Conservation (phyloP, 1,139 yeast species). For the Blastobotrys apis region DNA sequence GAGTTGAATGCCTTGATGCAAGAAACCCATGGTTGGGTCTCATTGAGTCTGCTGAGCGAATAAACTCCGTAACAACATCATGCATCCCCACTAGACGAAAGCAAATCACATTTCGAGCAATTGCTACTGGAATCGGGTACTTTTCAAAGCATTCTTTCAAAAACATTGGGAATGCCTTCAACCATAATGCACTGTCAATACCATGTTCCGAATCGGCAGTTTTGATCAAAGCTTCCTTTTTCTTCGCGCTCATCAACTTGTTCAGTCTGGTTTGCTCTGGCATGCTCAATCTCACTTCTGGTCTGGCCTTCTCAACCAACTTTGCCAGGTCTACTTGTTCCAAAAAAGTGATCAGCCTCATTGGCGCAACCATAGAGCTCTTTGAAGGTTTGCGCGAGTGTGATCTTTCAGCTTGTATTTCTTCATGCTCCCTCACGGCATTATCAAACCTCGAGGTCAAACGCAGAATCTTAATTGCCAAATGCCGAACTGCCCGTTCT, state of each 20-base stretch:
- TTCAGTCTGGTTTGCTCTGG: constrained; percentile 75
- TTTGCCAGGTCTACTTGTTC: constrained; percentile 66
- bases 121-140: constrained; percentile 91
- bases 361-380: constrained; percentile 53
- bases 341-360: constrained; percentile 72
- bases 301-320: constrained; percentile 47
- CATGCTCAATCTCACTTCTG: constrained; percentile 60
- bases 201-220: constrained; percentile 92
- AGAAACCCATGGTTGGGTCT: constrained; percentile 8
- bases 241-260: constrained; percentile 56
- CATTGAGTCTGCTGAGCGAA: constrained; percentile 41
- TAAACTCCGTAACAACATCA: constrained; percentile 63
- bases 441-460: constrained; percentile 82
- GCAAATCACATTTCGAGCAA: constrained; percentile 90
- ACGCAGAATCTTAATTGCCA: constrained; percentile 69
- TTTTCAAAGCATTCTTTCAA: constrained; percentile 67
- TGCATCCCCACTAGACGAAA: constrained; percentile 85
- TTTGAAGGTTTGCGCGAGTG: constrained; percentile 24
- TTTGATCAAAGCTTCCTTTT: constrained; percentile 56
- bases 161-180: constrained; percentile 75
- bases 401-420: constrained; percentile 22
- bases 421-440: constrained; percentile 57
- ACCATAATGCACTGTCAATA: constrained; percentile 94
- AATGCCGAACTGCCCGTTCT: constrained; percentile 66
- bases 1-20: constrained; percentile 34